Evolutionary conservation across 192 early-diverging fungal genomes (phyloP).

Genomic region (Funneliformis geosporum): DNA sequence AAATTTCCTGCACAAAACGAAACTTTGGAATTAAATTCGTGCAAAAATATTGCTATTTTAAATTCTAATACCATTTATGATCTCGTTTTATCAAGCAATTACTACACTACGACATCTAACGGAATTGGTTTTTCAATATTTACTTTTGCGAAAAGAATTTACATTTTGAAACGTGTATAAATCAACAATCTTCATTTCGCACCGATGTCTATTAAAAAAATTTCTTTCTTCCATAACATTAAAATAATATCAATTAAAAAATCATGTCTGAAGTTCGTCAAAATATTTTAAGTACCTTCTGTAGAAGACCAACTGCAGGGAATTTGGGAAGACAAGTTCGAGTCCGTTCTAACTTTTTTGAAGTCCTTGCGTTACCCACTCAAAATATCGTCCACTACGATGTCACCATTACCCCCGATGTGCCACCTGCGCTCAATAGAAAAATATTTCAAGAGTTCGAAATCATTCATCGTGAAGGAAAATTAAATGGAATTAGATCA

Average conservation of each 20-base stretch:
- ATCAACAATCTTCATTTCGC: background rate
- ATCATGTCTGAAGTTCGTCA: background rate
- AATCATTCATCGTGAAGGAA: conserved; percentile 45
- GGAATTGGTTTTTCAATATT: background rate
- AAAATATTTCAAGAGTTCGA: conserved; percentile 68
- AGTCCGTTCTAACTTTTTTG: conserved; percentile 76
- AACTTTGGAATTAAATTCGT: background rate
- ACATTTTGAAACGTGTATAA: background rate
- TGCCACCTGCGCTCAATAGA: conserved; percentile 72
- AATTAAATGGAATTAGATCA: conserved; percentile 58
- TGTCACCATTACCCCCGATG: conserved; percentile 72
- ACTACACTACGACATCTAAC: background rate
- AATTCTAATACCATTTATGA: background rate
- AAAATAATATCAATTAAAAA: background rate
- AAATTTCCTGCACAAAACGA: background rate
- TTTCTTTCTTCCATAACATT: background rate
- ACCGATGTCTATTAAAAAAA: background rate
- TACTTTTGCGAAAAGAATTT: background rate
- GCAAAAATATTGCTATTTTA: background rate
- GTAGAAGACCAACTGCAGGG: conserved; percentile 45
- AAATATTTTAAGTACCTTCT: background rate
- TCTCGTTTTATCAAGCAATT: no score
- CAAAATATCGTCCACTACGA: conserved; percentile 83
- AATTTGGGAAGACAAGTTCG: conserved; percentile 42
- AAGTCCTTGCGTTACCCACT: conserved; percentile 61